Base-by-base conservation (phyloP, 345 rosid species). In the Arabis hirsuta region DNA sequence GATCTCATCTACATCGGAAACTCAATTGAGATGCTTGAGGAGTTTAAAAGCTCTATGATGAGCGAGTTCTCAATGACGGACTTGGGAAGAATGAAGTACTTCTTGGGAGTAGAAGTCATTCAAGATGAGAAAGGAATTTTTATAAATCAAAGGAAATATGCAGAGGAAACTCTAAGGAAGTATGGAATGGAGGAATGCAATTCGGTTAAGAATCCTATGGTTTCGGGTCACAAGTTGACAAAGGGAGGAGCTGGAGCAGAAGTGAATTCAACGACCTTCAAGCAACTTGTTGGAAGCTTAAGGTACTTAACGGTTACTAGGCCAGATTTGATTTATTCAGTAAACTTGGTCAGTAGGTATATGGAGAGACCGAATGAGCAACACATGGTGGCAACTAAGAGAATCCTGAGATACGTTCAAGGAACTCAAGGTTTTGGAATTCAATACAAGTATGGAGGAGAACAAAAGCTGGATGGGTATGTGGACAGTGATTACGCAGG, bases 321-420 rank as follows among this genome's bases (percentile, higher is more conserved):
- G 6, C 14, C 34, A 0, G 36, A 38, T 12, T 9, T 38, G 1
- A 31, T 29, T 0, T 26, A 50, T 4, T 50, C 55, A 3, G 19
- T 54, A 0, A 27, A 54, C 2, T 6, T 54, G 19, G 2, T 27
- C 2, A 54, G 58, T 6, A 7, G 39, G 2, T 26, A 9, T 11
- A 54, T 54, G 38, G 58, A 54, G 5, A 57, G 7, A 2, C 45
- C 29, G 0, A 32, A 2, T 3, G 43, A 57, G 13, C 27, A 32
- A 34, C 31, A 52, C 3, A 20, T 78, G 76, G 10, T 48, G 34
- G 66, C 57, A 41, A 44, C 77, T 55, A 42, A 65, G 39, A 60
- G 56, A 3, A n/a, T 73, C 12, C 38, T 53, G 24, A 58, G 68
- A 9, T 1, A 46, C 26, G 0, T 13, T 39, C 31, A 55, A 54